phyloP scores from a whole-genome alignment of 31 red algal species.

The Porphyra umbilicalis region DNA sequence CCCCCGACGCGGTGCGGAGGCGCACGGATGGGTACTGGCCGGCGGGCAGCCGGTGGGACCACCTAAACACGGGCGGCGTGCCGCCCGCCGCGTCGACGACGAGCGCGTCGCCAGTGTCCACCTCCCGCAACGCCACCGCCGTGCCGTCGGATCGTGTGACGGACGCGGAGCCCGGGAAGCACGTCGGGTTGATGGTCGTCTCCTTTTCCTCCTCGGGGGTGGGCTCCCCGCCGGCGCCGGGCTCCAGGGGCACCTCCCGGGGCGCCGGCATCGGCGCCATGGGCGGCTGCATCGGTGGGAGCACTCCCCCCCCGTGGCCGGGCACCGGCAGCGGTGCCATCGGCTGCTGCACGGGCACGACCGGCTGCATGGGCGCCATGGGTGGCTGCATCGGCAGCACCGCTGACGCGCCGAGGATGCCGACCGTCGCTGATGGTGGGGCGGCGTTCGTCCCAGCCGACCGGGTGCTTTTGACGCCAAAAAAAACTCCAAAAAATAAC shows the following conservation, averaged over 20 bases:
- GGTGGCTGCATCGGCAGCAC: too few species aligned
- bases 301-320: too few species aligned
- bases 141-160: constrained; percentile 23
- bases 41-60: constrained; percentile 21
- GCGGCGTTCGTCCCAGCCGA: too few species aligned
- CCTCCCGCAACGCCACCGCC: constrained; percentile 7
- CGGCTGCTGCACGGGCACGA: too few species aligned
- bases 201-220: too few species aligned
- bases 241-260: background rate
- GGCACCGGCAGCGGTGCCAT: too few species aligned
- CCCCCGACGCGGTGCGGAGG: constrained; percentile 15
- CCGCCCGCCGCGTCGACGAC: constrained; percentile 7
- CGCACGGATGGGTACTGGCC: constrained; percentile 13
- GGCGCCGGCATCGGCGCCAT: background rate
- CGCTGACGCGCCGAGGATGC: too few species aligned
- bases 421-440: too few species aligned
- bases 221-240: background rate
- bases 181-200: background rate
- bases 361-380: too few species aligned
- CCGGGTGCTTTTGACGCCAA: too few species aligned
- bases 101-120: constrained; percentile 35
- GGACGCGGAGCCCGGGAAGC: constrained; percentile 32
- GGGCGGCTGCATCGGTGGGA: background rate
- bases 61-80: constrained; percentile 43
- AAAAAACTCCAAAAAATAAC: too few species aligned